Base-by-base conservation (phyloP, 2,329 filamentous ascomycete genomes). In the Diaporthe aspalathi region DNA sequence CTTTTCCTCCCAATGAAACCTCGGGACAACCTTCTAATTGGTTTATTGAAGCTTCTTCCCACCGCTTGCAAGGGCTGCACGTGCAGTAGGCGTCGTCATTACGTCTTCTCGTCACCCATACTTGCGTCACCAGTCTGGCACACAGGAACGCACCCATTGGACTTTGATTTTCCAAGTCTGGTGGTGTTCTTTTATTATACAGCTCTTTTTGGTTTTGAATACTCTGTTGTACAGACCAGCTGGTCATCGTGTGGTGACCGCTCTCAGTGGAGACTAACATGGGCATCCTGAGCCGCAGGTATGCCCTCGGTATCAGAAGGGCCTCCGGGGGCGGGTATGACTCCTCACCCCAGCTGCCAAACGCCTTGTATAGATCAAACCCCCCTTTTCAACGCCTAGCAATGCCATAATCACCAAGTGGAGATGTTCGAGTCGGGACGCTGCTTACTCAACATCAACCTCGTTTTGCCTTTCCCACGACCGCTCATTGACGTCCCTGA, bases 401-500 rank as follows among this genome's bases (percentile, higher is more conserved):
- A 66, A 54, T 57, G 50, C 57, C 69, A 68, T 71, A 70, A 62
- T 66, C 45, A 57, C 38, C 60, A 73, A 71, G 71, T 71, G 68
- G 68, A 69, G 68, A 73, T 71, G 47, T 62, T 9, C 53, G 68
- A 54, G 52, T 60, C 60, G 65, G 24, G 32, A 35, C n/a, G 50
- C 45, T 24, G 27, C 35, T 71, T 47, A 66, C n/a, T 66, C 67
- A 67, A 66, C 38, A 40, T 65, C 57, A 12, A 49, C 56, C 66
- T 68, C 73, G 24, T 74, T 60, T 45, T 79, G 72, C 62, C 77
- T 79, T 70, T 71, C 76, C 50, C 76, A 73, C 38, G 81, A 78
- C 45, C 80, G 83, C 77, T 89, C 86, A 72, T 98, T 98, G 63
- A 94, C 89, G 14, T 89, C 87, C 68, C 90, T 87, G 43, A 97